A percentile compares a stretch with the other conserved stretches of the same genome.
phyloP scores from a whole-genome alignment of 2,329 filamentous ascomycete genomes.

The Gremmenia infestans region DNA sequence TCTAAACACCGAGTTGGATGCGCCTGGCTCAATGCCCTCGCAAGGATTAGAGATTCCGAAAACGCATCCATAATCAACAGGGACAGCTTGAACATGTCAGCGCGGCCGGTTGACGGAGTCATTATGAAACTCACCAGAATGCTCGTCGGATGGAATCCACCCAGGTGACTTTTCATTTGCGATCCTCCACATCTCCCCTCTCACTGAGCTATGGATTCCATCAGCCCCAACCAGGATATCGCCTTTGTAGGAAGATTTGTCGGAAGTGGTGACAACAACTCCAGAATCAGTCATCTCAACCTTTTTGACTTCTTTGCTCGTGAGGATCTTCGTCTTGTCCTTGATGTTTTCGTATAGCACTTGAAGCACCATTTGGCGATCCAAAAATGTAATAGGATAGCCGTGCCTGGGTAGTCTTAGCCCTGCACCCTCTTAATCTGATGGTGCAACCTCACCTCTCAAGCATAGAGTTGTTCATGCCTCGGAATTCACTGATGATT shows the following conservation, averaged over 20 bases:
- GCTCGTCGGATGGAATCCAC: neutral
- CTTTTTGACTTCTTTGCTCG: conserved; percentile 18
- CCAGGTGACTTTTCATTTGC: conserved; percentile 14
- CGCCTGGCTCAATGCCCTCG: neutral
- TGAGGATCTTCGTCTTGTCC: conserved; percentile 20
- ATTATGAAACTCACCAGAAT: neutral
- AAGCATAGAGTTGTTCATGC: too few relatives aligned
- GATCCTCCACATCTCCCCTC: conserved; percentile 16
- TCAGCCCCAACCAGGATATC: conserved; percentile 27
- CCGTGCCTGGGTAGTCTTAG: conserved; percentile 9
- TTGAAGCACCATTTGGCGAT: conserved; percentile 13
- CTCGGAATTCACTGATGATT: neutral
- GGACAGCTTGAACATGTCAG: conserved; percentile 4
- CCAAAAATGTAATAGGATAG: conserved; percentile 12
- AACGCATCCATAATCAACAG: neutral
- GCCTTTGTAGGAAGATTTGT: conserved; percentile 18
- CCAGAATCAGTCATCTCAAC: conserved; percentile 10
- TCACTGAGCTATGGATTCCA: conserved; percentile 23
- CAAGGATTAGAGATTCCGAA: neutral
- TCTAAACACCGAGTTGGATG: neutral
- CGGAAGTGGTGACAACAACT: conserved; percentile 17
- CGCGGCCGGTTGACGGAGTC: neutral
- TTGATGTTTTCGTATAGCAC: conserved; percentile 12
- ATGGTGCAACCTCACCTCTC: too few relatives aligned
- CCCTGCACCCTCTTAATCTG: neutral